These are phyloP conservation scores for Pelargonium australe DNA, from an alignment of 441 rosid genomes.

Conservation along the genomic window DNA sequence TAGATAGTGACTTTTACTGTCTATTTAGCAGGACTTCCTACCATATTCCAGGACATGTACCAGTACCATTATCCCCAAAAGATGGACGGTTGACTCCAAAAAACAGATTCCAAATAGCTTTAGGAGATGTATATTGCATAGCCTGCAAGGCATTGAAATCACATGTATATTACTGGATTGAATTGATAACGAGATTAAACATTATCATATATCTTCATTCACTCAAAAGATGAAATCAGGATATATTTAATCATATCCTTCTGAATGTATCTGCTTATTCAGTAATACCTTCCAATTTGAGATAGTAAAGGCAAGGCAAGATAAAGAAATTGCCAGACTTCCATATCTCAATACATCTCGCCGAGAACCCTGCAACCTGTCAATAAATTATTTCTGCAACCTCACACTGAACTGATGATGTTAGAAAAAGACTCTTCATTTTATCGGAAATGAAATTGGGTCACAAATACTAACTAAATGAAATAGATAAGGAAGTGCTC, in stretches of 20 bases:
- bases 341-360: conserved; percentile 78
- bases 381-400: conserved; percentile 67
- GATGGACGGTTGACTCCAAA: conserved; percentile 56
- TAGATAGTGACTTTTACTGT: conserved; percentile 4
- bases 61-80: conserved; percentile 42
- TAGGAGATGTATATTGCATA: conserved; percentile 89
- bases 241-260: conserved; percentile 11
- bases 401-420: conserved; percentile 40
- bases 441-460: conserved; percentile 16
- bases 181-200: conserved; percentile 4
- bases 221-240: conserved; percentile 6
- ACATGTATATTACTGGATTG: conserved; percentile 1
- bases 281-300: conserved; percentile 71
- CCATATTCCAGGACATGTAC: conserved; percentile 1
- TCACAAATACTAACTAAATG: conserved; percentile 9
- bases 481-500: neutral
- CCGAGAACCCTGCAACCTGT: conserved; percentile 94
- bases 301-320: conserved; percentile 55
- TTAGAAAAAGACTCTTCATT: conserved; percentile 11
- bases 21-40: conserved; percentile 4
- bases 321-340: conserved; percentile 72
- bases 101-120: conserved; percentile 76
- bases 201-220: neutral
- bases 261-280: conserved; percentile 3
- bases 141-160: conserved; percentile 40